These are phyloP conservation scores for Castanea crenata DNA, from an alignment of 306 rosid species.

Conservation along the genomic window DNA sequence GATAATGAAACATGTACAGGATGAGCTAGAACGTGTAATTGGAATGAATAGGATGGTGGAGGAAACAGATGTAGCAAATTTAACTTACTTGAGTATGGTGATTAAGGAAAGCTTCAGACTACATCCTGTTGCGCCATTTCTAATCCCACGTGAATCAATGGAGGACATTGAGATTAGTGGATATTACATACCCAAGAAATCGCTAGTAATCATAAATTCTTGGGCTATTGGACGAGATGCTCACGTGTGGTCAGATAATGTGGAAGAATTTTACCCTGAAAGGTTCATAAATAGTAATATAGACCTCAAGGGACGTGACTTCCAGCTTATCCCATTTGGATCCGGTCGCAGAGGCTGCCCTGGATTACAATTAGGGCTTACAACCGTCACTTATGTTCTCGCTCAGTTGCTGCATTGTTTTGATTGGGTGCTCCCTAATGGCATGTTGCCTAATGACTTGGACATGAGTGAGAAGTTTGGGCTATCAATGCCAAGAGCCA, in stretches of 20 bases:
- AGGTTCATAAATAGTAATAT: slow-evolving; percentile 27
- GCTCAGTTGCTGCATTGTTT: slow-evolving; percentile 49
- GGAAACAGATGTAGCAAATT: slow-evolving; percentile 29
- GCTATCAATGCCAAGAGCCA: slow-evolving; percentile 26
- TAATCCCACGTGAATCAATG: slow-evolving; percentile 27
- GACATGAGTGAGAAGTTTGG: slow-evolving; percentile 49
- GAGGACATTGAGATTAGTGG: slow-evolving; percentile 34
- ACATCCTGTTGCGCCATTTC: slow-evolving; percentile 33
- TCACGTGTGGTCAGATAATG: slow-evolving; percentile 38
- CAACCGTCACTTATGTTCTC: slow-evolving; percentile 11
- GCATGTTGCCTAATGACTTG: slow-evolving; percentile 6
- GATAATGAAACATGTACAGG: slow-evolving; percentile 41
- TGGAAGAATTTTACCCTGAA: slow-evolving; percentile 36
- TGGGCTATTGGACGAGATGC: slow-evolving; percentile 48
- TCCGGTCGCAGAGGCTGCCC: slow-evolving; percentile 44
- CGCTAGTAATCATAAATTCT: slow-evolving; percentile 29
- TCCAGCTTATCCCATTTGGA: slow-evolving; percentile 47
- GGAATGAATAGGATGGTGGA: slow-evolving; percentile 35
- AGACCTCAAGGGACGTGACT: slow-evolving; percentile 31
- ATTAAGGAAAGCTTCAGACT: slow-evolving; percentile 45
- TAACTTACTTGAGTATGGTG: slow-evolving; percentile 37
- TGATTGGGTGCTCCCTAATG: slow-evolving; percentile 37
- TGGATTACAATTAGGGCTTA: slow-evolving; percentile 41
- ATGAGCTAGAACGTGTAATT: slow-evolving; percentile 28
- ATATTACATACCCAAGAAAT: slow-evolving; percentile 28